phyloP scores from a whole-genome alignment of 352 stramenopile genomes.

The Phytophthora lateralis region DNA sequence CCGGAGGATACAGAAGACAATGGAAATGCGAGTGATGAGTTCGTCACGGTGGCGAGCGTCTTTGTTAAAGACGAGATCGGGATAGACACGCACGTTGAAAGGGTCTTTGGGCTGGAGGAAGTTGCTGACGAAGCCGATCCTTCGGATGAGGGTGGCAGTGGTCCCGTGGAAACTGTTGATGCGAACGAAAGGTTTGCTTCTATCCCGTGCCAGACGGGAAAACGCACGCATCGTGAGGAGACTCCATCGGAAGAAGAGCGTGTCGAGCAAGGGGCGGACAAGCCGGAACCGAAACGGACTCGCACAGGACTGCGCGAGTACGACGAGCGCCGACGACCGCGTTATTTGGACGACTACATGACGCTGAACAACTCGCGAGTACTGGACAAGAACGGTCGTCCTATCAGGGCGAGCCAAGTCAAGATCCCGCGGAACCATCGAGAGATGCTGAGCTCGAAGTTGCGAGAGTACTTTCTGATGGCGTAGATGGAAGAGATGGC shows the following conservation, averaged over 20 bases:
- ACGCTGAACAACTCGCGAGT: background rate
- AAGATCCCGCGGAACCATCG: conserved; percentile 2
- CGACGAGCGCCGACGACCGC: background rate
- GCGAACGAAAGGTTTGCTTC: background rate
- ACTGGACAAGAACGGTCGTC: conserved; percentile 8
- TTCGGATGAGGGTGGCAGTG: background rate
- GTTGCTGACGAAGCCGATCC: background rate
- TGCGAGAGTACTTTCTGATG: conserved; percentile 7
- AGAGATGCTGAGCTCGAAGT: conserved; percentile 12
- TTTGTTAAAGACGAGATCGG: background rate
- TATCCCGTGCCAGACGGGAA: conserved; percentile 2
- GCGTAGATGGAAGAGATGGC: conserved; percentile 15
- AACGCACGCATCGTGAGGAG: conserved; percentile 11
- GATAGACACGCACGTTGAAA: background rate
- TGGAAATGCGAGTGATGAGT: background rate
- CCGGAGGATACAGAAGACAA: background rate
- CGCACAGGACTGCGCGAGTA: conserved; percentile 4
- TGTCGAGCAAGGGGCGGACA: conserved; percentile 1
- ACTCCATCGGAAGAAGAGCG: conserved; percentile 8
- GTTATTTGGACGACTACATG: background rate
- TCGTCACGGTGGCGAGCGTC: conserved; percentile 1
- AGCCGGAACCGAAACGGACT: conserved; percentile 1
- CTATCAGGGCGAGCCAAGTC: conserved; percentile 4
- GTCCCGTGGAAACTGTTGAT: background rate
- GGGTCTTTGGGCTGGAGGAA: background rate